Base-by-base conservation (phyloP, 495 filamentous ascomycete genomes). In the Ascobolus immersus region DNA sequence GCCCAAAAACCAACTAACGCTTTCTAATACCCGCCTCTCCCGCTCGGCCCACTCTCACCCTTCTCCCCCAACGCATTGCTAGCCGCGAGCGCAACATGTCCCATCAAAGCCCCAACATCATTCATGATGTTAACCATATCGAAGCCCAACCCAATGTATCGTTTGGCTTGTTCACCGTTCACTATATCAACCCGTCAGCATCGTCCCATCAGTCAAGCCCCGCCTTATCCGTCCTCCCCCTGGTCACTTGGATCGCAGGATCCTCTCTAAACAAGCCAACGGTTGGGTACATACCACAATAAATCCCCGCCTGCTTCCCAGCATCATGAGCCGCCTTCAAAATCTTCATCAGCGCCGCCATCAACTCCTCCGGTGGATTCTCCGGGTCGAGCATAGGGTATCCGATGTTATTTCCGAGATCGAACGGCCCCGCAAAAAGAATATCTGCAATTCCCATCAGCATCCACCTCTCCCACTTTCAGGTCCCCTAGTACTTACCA, bases 251-350 rank as follows among this genome's bases (percentile, higher is more conserved):
- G 22, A 25, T 7, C n/a, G n/a, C 22, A 7, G n/a, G 22, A 7
- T 25, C 22, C 7, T 7, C n/a, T 25, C 22, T 7, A n/a, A 25
- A 25, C 22, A 25, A n/a, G n/a, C n/a, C n/a, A n/a, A n/a, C n/a
- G n/a, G n/a, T n/a, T n/a, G 22, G 17, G 18, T 4, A 31, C 28
- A 1, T 15, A 31, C 28, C 17, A 52, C 72, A 78, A 48, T 75
- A 86, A 34, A 90, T 81, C 19, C 73, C 79, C 24, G 65, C 63
- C 52, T 66, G 72, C 57, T 78, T 86, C 4, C 74, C 75, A 1
- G 70, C 64, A 7, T 52, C 57, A 22, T 60, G 55, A 2, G 73
- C 67, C 2, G 77, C 77, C 13, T 55, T 52, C 36, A 68, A 44
- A 32, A 78, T 63, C 13, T 60, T 62, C 22, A 58, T 52, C 35